Evolutionary conservation across 2,329 filamentous ascomycete species (phyloP).

Genomic region (Pseudopyrenochaeta lycopersici): DNA sequence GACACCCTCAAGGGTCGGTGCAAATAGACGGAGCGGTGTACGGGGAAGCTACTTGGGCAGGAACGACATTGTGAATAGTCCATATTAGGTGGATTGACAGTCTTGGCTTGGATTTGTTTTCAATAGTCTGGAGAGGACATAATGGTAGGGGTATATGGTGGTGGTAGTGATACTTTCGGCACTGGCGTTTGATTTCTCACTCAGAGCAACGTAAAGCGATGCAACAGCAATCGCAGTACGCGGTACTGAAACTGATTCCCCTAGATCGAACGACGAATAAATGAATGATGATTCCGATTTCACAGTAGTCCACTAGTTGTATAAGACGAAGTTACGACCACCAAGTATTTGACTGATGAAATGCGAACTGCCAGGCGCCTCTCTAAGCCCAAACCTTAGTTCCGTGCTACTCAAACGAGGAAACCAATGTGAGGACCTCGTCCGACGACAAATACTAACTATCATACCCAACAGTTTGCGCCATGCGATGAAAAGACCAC

Average conservation of each 20-base stretch:
- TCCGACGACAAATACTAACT: no score
- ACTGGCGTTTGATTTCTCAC: neutral
- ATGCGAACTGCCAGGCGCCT: no score
- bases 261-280: constrained; percentile 1
- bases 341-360: no score
- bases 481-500: no score
- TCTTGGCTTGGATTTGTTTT: neutral
- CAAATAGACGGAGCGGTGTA: constrained; percentile 40
- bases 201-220: neutral
- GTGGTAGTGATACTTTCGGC: neutral
- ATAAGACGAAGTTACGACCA: no score
- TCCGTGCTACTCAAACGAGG: no score
- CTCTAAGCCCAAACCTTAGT: no score
- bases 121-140: neutral
- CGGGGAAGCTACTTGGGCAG: constrained; percentile 77
- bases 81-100: constrained; percentile 55
- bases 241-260: neutral
- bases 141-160: neutral
- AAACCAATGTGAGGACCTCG: no score
- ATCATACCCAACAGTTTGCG: no score
- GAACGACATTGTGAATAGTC: constrained; percentile 84
- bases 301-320: neutral
- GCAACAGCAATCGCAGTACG: neutral
- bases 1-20: constrained; percentile 60
- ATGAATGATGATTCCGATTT: neutral